These are phyloP conservation scores for Wilcoxina mikolae DNA, from an alignment of 495 filamentous ascomycete species.

Conservation along the genomic window DNA sequence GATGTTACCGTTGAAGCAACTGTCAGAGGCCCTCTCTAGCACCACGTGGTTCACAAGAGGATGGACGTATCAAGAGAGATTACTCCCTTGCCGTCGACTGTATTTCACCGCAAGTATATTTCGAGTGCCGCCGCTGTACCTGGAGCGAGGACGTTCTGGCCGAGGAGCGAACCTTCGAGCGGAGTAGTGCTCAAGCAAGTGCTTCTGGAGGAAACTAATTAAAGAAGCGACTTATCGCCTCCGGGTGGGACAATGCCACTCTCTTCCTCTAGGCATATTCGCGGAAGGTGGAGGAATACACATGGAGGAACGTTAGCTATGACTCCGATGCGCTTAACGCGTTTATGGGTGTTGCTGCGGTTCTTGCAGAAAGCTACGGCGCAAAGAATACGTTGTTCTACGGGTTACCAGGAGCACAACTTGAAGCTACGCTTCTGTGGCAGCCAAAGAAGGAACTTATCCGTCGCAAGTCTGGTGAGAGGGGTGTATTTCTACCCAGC, in stretches of 20 bases:
- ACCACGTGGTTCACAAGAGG: slow-evolving; percentile 13
- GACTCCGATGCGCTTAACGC: slow-evolving; percentile 2
- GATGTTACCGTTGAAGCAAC: slow-evolving; percentile 11
- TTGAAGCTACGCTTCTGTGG: not conserved
- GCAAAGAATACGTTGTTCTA: not conserved
- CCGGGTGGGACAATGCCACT: not conserved
- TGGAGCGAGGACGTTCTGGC: not conserved
- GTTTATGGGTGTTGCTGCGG: slow-evolving; percentile 1
- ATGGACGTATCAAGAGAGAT: slow-evolving; percentile 21
- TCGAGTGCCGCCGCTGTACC: slow-evolving; percentile 9
- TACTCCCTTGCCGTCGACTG: slow-evolving; percentile 14
- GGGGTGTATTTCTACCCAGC: not conserved
- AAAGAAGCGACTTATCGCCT: not conserved
- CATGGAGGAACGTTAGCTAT: not conserved
- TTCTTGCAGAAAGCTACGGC: not conserved
- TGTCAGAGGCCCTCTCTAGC: slow-evolving; percentile 10
- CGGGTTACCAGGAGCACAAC: not conserved
- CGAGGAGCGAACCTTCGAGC: not conserved
- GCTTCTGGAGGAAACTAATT: slow-evolving; percentile 1
- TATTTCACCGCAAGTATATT: slow-evolving; percentile 17
- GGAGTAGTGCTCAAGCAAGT: not conserved
- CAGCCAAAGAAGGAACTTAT: not conserved
- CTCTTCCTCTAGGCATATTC: not conserved
- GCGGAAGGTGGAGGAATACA: not conserved
- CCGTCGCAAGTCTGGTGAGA: not conserved